A percentile compares a stretch with the other conserved stretches of the same genome.
These are phyloP conservation scores for Monascus ruber DNA, from an alignment of 2,329 filamentous ascomycete species.

Conservation along the genomic window DNA sequence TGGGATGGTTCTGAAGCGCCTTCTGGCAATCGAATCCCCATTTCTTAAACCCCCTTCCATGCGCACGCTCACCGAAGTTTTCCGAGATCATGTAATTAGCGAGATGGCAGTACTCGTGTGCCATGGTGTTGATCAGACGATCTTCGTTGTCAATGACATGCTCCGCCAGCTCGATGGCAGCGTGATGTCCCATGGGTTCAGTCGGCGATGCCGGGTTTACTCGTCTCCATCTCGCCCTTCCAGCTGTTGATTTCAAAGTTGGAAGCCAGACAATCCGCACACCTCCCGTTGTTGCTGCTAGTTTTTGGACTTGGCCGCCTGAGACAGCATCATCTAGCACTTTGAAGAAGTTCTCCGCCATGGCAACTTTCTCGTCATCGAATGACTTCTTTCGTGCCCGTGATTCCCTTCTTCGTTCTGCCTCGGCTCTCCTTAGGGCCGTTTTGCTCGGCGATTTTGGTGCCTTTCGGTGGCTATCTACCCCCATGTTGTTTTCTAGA, in stretches of 20 bases:
- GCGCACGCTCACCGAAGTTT: slow-evolving; percentile 57
- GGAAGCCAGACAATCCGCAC: slow-evolving; percentile 51
- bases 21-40: slow-evolving; percentile 43
- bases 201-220: slow-evolving; percentile 36
- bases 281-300: slow-evolving; percentile 44
- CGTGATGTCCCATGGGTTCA: slow-evolving; percentile 40
- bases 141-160: slow-evolving; percentile 73
- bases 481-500: background rate
- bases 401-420: slow-evolving; percentile 24
- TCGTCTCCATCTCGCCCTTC: slow-evolving; percentile 58
- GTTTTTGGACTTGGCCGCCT: slow-evolving; percentile 34
- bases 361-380: slow-evolving; percentile 39
- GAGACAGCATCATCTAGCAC: slow-evolving; percentile 45
- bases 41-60: slow-evolving; percentile 71
- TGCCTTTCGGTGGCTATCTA: slow-evolving; percentile 1
- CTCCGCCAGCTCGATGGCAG: slow-evolving; percentile 75
- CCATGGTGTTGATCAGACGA: slow-evolving; percentile 77
- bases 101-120: slow-evolving; percentile 93
- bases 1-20: slow-evolving; percentile 33
- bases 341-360: slow-evolving; percentile 45
- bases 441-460: slow-evolving; percentile 23
- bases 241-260: slow-evolving; percentile 51
- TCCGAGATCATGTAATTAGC: slow-evolving; percentile 81
- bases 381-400: slow-evolving; percentile 39
- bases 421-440: slow-evolving; percentile 28